phyloP scores from a whole-genome alignment of 1,284 basidiomycete genomes.

The Fistulina hepatica region DNA sequence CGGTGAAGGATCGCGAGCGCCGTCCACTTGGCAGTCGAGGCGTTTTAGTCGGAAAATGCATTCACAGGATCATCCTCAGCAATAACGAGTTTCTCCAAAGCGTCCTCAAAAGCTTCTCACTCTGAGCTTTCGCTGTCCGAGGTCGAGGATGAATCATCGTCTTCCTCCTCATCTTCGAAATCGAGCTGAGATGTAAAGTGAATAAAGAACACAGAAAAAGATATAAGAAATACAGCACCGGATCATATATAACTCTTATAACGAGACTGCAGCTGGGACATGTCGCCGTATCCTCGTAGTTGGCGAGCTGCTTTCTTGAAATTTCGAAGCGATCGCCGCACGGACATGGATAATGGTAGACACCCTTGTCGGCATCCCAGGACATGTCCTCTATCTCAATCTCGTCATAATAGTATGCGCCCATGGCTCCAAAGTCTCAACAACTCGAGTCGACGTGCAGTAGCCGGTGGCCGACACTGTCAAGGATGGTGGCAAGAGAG shows the following conservation, averaged over 20 bases:
- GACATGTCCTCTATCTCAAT: constrained; percentile 94
- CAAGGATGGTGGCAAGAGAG: too few relatives aligned
- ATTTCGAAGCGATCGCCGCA: constrained; percentile 99
- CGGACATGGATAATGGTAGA: constrained; percentile 95
- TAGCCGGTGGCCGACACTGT: too few relatives aligned
- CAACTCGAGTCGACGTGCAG: too few relatives aligned
- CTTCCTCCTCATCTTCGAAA: constrained; percentile 59
- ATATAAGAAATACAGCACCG: constrained; percentile 47
- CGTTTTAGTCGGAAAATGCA: too few relatives aligned
- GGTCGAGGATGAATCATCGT: too few relatives aligned
- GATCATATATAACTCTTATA: constrained; percentile 91
- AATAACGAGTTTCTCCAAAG: too few relatives aligned
- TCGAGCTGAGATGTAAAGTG: constrained; percentile 40
- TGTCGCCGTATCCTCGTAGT: constrained; percentile 93
- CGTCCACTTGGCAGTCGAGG: too few relatives aligned
- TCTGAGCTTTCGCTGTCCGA: too few relatives aligned
- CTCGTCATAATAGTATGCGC: constrained; percentile 82
- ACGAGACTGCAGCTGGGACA: constrained; percentile 95
- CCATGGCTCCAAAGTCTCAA: too few relatives aligned
- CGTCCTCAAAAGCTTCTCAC: too few relatives aligned
- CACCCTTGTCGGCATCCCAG: constrained; percentile 75
- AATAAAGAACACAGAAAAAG: constrained; percentile 3
- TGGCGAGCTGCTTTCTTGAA: constrained; percentile 72
- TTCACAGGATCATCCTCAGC: too few relatives aligned
- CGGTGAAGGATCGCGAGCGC: too few relatives aligned